Evolutionary conservation across 352 stramenopile species (phyloP), one percentile per base, ranked within the genome.

Genomic region (Phytophthora litchii): DNA sequence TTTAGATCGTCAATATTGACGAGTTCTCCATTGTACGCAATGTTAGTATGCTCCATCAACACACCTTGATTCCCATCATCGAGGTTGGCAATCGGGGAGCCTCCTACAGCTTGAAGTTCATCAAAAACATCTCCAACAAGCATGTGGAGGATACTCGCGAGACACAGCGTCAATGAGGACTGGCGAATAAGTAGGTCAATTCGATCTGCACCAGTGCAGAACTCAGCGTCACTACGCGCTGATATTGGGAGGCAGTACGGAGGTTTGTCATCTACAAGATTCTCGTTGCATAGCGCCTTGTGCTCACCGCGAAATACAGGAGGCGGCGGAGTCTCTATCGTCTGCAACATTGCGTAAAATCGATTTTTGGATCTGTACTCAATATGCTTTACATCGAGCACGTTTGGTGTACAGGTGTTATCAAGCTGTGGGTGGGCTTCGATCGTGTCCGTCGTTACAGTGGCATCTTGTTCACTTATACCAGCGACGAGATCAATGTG

Each of bases 231-330:
- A 17, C 58, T 72, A 19, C 70, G 64, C 5, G 50, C 64, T 12
- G 64, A 70, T 14, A 83, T 80, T 5, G 73, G 76, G 3, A 86
- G 71, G 16, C 76, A 86, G 32, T 75, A 80, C 10, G 44, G 20
- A 34, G 42, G 21, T 4, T 54, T 52, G 14, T 41, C 23, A 7
- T 56, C 31, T 9, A 19, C 40, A 12, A 25, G 14, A 19, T 19
- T 36, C 12, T 49, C 44, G 19, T 66, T 45, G 51, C 62, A 70
- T 11, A 70, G 27, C 5, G 2, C 14, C 17, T 34, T 46, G 48
- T 65, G 55, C 11, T 62, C 47, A 46, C 41, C 47, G 11, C 25
- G 20, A 34, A 81, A 68, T 13, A 59, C 38, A 2, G 68, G 72
- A n/a, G 43, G 20, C 23, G 44, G 54, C 6, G 44, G 35, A n/a